Conservation (phyloP, 768 basidiomycete genomes). For the Calocybe gangraenosa region DNA sequence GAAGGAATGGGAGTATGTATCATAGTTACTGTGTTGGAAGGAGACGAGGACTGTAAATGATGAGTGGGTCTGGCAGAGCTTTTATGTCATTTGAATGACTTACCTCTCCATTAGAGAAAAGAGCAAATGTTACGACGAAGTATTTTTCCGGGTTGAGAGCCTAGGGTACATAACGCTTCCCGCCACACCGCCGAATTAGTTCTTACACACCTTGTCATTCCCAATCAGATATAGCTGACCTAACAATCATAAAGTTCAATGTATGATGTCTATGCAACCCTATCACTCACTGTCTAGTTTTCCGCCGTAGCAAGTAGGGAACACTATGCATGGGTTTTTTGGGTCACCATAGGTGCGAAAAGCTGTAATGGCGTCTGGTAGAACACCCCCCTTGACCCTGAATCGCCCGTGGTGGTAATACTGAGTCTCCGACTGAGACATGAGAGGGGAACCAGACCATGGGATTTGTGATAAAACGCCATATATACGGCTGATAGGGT, state of each 20-base stretch:
- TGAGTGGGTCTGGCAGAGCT: conserved; percentile 2
- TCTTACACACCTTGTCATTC: conserved; percentile 37
- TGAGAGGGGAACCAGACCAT: neutral
- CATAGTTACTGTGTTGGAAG: conserved; percentile 49
- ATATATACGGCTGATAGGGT: no score
- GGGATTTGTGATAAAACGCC: no score
- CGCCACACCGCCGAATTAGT: neutral
- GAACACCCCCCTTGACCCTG: conserved; percentile 43
- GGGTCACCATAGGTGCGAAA: conserved; percentile 52
- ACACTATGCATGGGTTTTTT: conserved; percentile 51
- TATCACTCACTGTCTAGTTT: conserved; percentile 42
- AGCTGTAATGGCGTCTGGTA: conserved; percentile 55
- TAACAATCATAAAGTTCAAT: conserved; percentile 20
- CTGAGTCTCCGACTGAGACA: conserved; percentile 24
- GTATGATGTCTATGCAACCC: conserved; percentile 7
- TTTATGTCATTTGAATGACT: conserved; percentile 5
- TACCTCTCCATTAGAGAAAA: conserved; percentile 60
- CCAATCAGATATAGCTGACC: conserved; percentile 47
- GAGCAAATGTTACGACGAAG: conserved; percentile 51
- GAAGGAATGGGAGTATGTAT: neutral
- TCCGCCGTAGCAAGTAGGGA: conserved; percentile 53
- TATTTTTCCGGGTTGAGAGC: conserved; percentile 48
- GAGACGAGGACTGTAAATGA: conserved; percentile 47
- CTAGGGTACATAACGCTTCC: conserved; percentile 21
- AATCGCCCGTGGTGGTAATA: conserved; percentile 55